Conservation (phyloP, 257 asterid species). For the Lycium ferocissimum region DNA sequence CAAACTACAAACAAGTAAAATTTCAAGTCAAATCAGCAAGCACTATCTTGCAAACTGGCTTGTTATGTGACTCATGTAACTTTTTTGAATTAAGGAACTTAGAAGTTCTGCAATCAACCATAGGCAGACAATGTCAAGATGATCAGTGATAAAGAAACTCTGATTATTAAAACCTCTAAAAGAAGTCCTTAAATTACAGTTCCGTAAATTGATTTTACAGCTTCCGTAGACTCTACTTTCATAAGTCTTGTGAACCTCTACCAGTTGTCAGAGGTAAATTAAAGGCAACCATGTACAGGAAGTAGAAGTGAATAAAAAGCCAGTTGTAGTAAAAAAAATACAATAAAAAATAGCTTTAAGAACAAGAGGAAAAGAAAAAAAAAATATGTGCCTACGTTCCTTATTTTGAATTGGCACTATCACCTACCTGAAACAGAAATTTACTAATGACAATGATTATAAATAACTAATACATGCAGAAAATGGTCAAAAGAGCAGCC, state of each 20-base stretch:
- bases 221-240: neutral
- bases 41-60: neutral
- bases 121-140: neutral
- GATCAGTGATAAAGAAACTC: neutral
- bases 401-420: neutral
- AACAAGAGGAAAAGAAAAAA: constrained; percentile 14
- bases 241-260: neutral
- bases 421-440: constrained; percentile 2
- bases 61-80: neutral
- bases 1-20: constrained; percentile 8
- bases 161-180: neutral
- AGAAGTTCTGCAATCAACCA: neutral
- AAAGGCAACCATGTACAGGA: neutral
- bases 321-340: neutral
- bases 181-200: neutral
- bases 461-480: neutral
- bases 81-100: neutral
- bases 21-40: neutral
- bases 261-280: constrained; percentile 12
- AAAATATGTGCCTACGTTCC: neutral
- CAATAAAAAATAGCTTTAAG: constrained; percentile 8
- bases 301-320: constrained; percentile 7
- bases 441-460: constrained; percentile 2
- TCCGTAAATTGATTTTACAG: neutral
- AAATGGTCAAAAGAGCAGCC: constrained; percentile 5